Conservation (phyloP, 179 eudicot species). For the Silene noctiflora region DNA sequence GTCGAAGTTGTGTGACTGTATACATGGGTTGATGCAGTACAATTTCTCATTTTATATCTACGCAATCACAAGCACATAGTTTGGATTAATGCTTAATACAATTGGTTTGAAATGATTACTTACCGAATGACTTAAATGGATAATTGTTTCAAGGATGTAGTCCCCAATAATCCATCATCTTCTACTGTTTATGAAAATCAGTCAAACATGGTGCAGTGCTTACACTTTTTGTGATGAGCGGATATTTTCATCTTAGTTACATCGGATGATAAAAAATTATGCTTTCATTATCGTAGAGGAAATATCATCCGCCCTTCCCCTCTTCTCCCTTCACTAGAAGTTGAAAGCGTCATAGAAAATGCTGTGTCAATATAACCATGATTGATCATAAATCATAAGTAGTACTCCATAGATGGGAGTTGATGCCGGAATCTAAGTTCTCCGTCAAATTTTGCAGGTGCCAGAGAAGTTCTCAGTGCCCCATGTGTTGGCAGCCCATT, state of each 20-base stretch:
- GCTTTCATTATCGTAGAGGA: not conserved
- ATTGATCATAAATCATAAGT: not conserved
- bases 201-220: not conserved
- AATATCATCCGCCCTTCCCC: not conserved
- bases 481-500: conserved; percentile 96
- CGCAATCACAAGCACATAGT: not conserved
- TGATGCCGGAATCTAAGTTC: conserved; percentile 12
- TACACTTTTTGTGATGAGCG: not conserved
- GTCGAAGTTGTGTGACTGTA: not conserved
- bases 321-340: too few relatives aligned
- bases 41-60: not conserved
- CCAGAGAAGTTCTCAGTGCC: conserved; percentile 97
- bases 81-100: not conserved
- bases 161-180: not conserved
- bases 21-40: conserved; percentile 7
- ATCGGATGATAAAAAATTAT: not conserved
- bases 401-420: not conserved
- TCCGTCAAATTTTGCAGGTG: conserved; percentile 51
- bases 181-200: not conserved
- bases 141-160: not conserved
- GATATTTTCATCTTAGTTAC: not conserved
- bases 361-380: not conserved
- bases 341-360: not conserved
- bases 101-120: not conserved
- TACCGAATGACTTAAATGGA: not conserved